A percentile compares a stretch with the other conserved stretches of the same genome.
These are phyloP conservation scores for Naganishia albida DNA, from an alignment of 1,284 basidiomycete genomes.

Conservation along the genomic window DNA sequence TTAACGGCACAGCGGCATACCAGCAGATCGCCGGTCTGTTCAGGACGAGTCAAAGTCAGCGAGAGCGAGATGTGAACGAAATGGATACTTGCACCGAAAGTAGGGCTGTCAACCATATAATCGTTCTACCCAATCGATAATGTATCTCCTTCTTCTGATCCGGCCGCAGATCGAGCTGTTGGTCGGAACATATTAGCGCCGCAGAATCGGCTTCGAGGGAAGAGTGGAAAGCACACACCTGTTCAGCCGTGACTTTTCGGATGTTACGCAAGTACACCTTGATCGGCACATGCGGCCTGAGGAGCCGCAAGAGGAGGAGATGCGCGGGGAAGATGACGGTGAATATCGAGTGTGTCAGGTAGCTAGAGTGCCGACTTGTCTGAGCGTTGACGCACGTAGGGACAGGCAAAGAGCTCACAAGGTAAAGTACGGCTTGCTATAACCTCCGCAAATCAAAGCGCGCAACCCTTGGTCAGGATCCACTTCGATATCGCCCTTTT, in stretches of 20 bases:
- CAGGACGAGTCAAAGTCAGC: background rate
- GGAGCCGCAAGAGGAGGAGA: conserved; percentile 54
- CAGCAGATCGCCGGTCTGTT: conserved; percentile 34
- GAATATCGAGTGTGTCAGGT: conserved; percentile 53
- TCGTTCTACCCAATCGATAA: conserved; percentile 11
- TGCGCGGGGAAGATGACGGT: conserved; percentile 49
- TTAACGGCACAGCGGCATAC: conserved; percentile 37
- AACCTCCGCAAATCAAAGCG: conserved; percentile 40
- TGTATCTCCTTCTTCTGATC: conserved; percentile 16
- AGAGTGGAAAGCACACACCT: conserved; percentile 17
- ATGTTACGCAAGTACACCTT: conserved; percentile 57
- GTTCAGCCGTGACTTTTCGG: conserved; percentile 23
- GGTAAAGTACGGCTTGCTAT: conserved; percentile 52
- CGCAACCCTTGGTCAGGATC: background rate
- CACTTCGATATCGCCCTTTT: background rate
- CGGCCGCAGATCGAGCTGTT: conserved; percentile 11
- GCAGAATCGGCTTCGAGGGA: background rate
- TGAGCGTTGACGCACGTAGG: background rate
- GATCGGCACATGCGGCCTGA: conserved; percentile 26
- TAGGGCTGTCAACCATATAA: conserved; percentile 30
- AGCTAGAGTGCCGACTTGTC: conserved; percentile 32
- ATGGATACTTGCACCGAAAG: conserved; percentile 30
- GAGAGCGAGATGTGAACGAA: background rate
- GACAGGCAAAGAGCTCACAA: conserved; percentile 37
- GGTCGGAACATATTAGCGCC: background rate